phyloP scores from a whole-genome alignment of 306 rosid genomes.

The peach (Prunus persica) region Prunus_persica_NCBIv2 NC_034014.1:29316001-29316500 shows the following conservation, averaged over 20 bases:
- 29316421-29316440: constrained; percentile 52
- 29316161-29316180: constrained; percentile 32
- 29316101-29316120: background rate
- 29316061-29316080: no score
- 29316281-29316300: background rate
- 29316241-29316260: constrained; percentile 89
- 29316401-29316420: constrained; percentile 74
- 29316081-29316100: background rate
- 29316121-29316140: background rate
- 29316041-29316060: constrained; percentile 36
- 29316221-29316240: constrained; percentile 69
- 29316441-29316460: constrained; percentile 14
- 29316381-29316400: constrained; percentile 72
- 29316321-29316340: background rate
- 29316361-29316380: constrained; percentile 55
- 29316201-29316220: constrained; percentile 66
- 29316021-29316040: constrained; percentile 69
- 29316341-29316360: background rate
- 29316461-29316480: background rate
- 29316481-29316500: no score
- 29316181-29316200: constrained; percentile 74
- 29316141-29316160: background rate
- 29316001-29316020: constrained; percentile 53
- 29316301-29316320: background rate
- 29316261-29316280: constrained; percentile 32